Base-by-base conservation (phyloP, 129 eudicot species). In the Solidago caesia region DNA sequence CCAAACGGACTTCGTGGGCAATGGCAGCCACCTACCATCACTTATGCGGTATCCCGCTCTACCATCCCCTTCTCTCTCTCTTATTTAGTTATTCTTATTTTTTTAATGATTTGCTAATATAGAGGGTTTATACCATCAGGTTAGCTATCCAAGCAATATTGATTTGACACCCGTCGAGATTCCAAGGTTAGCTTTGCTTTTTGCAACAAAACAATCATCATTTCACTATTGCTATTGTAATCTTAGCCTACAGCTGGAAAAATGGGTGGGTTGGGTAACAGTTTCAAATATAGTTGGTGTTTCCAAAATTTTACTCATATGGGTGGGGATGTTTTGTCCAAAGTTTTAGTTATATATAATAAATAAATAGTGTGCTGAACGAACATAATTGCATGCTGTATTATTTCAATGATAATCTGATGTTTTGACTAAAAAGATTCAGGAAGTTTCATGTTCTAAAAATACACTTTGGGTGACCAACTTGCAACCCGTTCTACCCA, bases 1-100 rank as follows among this genome's bases (percentile, higher is more conserved):
- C 97, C 96, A 41, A 91, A 85, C 84, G 99, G 99, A 79, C 99
- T 94, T 64, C 87, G 84, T 80, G 92, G 87, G 43, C 93, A 88
- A 71, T 88, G 89, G 94, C 96, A 88, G 71, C 84, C 93, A 46
- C 97, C 96, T 72, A 73, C 75, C 81, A 76, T 75, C 59, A 72
- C 72, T 69, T 76, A 76, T 79, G 91, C 81, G 90, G 92, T 90
- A 82, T 82, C 67, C 6, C 64, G 9, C 41, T 60, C 67, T 70
- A 52, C 63, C 13, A 70, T 48, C 25, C 62, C 10, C 14, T 59
- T 45, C 13, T n/a, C 66, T 21, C 21, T 21, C 21, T 21, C 21
- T 21, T 21, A 21, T 21, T 21, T 21, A 21, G 21, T 21, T 21
- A 21, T 21, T 21, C 21, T 21, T 21, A 11, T 61, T 25, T 68